A percentile compares a stretch with the other conserved stretches of the same genome.
phyloP scores from a whole-genome alignment of 257 asterid genomes.

The Solanum ahanhuiri region DNA sequence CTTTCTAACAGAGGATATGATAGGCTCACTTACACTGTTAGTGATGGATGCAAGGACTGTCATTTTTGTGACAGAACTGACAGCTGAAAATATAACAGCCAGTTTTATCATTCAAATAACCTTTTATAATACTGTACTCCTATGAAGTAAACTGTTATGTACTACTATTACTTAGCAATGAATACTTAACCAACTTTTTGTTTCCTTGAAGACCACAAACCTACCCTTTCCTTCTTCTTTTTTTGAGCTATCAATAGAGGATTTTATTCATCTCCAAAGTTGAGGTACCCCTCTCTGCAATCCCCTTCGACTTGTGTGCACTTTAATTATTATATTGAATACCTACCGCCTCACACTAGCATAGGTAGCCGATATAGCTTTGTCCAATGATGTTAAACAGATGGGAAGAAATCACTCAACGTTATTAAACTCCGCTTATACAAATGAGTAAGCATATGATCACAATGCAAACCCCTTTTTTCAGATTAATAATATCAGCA shows the following conservation, averaged over 20 bases:
- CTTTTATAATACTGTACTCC: neutral
- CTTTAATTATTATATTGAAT: neutral
- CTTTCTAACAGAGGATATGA: neutral
- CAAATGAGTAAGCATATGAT: neutral
- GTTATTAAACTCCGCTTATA: neutral
- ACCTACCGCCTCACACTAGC: neutral
- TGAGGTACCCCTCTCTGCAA: neutral
- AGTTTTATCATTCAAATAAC: neutral
- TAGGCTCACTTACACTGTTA: neutral
- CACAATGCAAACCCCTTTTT: neutral
- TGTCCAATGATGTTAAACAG: neutral
- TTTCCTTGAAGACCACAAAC: neutral
- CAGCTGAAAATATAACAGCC: neutral
- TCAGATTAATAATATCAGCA: neutral
- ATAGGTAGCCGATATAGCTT: neutral
- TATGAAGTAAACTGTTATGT: neutral
- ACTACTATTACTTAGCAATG: neutral
- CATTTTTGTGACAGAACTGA: neutral
- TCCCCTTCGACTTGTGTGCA: neutral
- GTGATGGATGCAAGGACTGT: neutral
- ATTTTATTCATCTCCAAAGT: neutral
- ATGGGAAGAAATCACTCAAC: no score
- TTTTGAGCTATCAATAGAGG: neutral
- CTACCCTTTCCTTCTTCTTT: neutral
- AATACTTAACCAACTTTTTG: neutral